These are phyloP conservation scores for Amyloporia xantha DNA, from an alignment of 768 basidiomycete species.

Conservation along the genomic window DNA sequence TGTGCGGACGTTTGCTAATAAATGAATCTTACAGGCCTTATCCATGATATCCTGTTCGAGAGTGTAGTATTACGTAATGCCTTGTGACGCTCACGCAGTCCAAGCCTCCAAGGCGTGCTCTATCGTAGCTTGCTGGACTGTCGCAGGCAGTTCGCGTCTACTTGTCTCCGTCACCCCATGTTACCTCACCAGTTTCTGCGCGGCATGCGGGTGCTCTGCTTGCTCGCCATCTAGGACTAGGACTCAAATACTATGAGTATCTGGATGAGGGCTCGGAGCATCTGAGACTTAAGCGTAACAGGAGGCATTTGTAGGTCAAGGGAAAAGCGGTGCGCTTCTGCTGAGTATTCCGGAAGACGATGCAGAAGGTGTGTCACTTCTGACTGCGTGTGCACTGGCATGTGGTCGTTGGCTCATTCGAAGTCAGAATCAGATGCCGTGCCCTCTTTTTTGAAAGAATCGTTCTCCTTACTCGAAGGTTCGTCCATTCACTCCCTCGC, in stretches of 20 bases:
- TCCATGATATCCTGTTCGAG: too few species aligned
- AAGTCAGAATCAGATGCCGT: constrained; percentile 55
- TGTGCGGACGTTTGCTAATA: too few species aligned
- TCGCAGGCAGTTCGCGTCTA: constrained; percentile 53
- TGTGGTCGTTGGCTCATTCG: too few species aligned
- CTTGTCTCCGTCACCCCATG: constrained; percentile 40
- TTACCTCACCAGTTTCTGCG: constrained; percentile 37
- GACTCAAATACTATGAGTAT: constrained; percentile 53
- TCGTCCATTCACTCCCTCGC: constrained; percentile 35
- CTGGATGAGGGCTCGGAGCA: constrained; percentile 31
- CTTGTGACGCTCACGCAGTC: too few species aligned
- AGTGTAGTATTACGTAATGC: too few species aligned
- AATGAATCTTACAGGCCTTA: too few species aligned
- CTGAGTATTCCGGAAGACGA: constrained; percentile 51
- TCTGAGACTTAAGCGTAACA: constrained; percentile 15
- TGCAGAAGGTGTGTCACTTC: constrained; percentile 45
- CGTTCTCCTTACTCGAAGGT: constrained; percentile 37
- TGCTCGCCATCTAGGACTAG: constrained; percentile 67
- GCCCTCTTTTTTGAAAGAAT: constrained; percentile 41
- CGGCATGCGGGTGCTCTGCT: constrained; percentile 54
- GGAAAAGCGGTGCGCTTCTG: constrained; percentile 42
- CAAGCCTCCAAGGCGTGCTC: too few species aligned
- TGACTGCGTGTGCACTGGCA: too few species aligned
- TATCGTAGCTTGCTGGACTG: constrained; percentile 28
- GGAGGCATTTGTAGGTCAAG: constrained; percentile 51